Percentiles rank a stretch among this genome's conserved stretches.
Evolutionary conservation across 1,284 basidiomycete genomes (phyloP).

Genomic region (Naganishia albida): DNA sequence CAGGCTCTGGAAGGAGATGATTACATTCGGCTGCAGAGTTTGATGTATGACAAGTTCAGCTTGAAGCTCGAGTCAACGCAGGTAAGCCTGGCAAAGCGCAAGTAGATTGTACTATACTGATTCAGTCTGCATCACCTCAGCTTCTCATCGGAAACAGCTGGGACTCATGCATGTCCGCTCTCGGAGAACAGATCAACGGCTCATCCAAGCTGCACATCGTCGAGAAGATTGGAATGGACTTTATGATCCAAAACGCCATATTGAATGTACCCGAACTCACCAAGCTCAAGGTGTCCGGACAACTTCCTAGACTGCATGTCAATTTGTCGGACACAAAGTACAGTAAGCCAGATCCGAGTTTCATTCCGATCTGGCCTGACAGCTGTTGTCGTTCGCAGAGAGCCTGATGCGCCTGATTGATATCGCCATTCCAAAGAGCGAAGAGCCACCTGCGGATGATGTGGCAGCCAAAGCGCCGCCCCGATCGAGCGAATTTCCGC

Average conservation of each 20-base stretch:
- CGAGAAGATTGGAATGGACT: conserved; percentile 88
- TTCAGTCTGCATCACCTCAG: conserved; percentile 55
- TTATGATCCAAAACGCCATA: conserved; percentile 92
- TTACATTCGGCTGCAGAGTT: conserved; percentile 79
- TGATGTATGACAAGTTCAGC: conserved; percentile 95
- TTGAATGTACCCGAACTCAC: conserved; percentile 82
- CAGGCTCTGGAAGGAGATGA: conserved; percentile 87
- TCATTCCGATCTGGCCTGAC: conserved; percentile 10
- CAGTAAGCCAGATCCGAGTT: conserved; percentile 50
- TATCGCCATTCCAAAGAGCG: conserved; percentile 77
- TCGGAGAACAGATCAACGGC: conserved; percentile 59
- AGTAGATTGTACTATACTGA: background rate
- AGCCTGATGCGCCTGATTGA: conserved; percentile 91
- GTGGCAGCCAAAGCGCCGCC: conserved; percentile 40
- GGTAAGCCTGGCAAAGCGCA: conserved; percentile 57
- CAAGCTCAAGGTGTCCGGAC: conserved; percentile 88
- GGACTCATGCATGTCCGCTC: conserved; percentile 74
- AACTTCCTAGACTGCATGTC: conserved; percentile 81
- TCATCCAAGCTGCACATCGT: conserved; percentile 76
- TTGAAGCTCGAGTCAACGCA: conserved; percentile 87
- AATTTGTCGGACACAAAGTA: conserved; percentile 98
- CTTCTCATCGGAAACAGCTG: conserved; percentile 88
- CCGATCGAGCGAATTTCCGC: conserved; percentile 63
- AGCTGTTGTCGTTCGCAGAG: conserved; percentile 49
- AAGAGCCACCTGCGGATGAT: conserved; percentile 39